Conservation (phyloP, 106 monocot genomes). For the Dendrobium nobile region DNA sequence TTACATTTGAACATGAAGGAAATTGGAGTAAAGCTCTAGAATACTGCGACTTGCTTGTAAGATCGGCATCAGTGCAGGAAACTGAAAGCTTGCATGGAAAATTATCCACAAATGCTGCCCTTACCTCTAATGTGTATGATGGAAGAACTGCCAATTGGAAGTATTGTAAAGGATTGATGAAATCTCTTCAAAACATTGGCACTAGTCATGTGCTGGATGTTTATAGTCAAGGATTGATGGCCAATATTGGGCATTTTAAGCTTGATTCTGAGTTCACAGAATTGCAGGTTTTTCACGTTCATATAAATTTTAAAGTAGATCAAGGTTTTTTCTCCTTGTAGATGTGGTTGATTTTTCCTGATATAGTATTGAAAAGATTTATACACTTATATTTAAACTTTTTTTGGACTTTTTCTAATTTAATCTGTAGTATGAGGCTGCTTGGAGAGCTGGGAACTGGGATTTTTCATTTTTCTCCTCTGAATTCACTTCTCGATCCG, state of each 20-base stretch:
- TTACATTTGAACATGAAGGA: slow-evolving; percentile 89
- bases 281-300: slow-evolving; percentile 46
- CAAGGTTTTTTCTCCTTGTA: neutral
- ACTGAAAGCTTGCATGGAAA: slow-evolving; percentile 16
- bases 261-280: slow-evolving; percentile 76
- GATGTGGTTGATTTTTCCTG: neutral
- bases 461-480: slow-evolving; percentile 61
- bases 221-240: slow-evolving; percentile 67
- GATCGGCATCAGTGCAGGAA: slow-evolving; percentile 32
- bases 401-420: neutral
- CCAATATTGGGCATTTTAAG: slow-evolving; percentile 46
- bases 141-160: slow-evolving; percentile 41
- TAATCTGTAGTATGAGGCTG: slow-evolving; percentile 81
- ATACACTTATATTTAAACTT: neutral
- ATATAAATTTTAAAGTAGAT: neutral
- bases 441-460: slow-evolving; percentile 98
- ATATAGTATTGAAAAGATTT: neutral
- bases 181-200: slow-evolving; percentile 89
- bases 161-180: slow-evolving; percentile 78
- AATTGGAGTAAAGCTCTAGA: slow-evolving; percentile 92
- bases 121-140: slow-evolving; percentile 9
- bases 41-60: slow-evolving; percentile 80
- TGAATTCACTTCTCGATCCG: slow-evolving; percentile 17
- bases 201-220: slow-evolving; percentile 81
- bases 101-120: slow-evolving; percentile 6